Conservation (phyloP, 306 rosid genomes). For the Sphenostylis stenocarpa region DNA sequence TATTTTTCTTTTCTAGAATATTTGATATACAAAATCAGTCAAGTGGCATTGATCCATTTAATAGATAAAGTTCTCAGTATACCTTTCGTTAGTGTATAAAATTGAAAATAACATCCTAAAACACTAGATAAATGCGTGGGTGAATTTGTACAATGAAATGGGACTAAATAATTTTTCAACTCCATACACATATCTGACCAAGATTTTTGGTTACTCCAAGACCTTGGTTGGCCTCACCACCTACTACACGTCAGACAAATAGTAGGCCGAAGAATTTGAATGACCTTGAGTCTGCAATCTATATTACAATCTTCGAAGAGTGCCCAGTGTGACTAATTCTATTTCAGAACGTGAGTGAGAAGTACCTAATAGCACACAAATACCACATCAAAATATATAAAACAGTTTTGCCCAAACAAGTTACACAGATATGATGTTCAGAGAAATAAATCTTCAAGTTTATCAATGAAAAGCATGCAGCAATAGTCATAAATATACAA, state of each 20-base stretch:
- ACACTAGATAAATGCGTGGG: background rate
- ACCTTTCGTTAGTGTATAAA: background rate
- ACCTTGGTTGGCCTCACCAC: background rate
- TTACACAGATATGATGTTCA: background rate
- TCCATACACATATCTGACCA: background rate
- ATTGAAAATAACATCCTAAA: background rate
- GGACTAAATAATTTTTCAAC: background rate
- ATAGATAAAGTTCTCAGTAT: background rate
- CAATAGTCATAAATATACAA: background rate
- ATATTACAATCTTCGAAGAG: background rate
- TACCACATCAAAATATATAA: background rate
- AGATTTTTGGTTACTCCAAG: constrained; percentile 13
- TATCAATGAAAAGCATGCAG: background rate
- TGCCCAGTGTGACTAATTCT: background rate
- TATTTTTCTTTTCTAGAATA: no score
- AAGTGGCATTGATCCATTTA: background rate
- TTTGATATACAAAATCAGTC: no score
- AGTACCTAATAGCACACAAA: constrained; percentile 2
- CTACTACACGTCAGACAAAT: background rate
- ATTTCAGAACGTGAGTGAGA: background rate
- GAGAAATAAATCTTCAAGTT: background rate
- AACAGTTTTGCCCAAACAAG: background rate
- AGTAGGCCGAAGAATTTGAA: constrained; percentile 5
- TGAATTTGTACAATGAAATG: background rate
- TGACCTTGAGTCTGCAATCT: constrained; percentile 10